Conservation (phyloP, 495 filamentous ascomycete genomes). For the Trichoderma virens region DNA sequence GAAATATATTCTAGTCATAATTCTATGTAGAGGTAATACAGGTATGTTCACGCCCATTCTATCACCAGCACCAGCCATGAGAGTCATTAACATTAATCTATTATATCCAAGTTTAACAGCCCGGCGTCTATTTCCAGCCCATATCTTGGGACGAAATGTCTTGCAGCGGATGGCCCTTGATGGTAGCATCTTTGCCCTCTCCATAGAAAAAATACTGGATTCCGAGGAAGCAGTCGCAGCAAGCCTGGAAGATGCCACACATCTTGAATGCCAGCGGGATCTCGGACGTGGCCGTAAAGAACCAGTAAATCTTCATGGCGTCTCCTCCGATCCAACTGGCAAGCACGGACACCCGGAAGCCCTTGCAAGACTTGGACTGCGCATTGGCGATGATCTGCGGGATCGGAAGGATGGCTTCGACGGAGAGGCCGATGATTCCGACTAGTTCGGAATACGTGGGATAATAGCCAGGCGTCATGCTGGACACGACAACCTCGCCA, state of each 20-base stretch:
- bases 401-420: conserved; percentile 84
- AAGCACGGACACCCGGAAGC: conserved; percentile 80
- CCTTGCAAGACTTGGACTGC: conserved; percentile 70
- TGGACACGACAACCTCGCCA: conserved; percentile 65
- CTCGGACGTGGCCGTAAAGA: conserved; percentile 62
- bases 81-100: background rate
- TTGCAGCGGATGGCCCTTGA: conserved; percentile 8
- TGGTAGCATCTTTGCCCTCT: conserved; percentile 29
- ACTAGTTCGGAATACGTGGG: conserved; percentile 60
- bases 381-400: conserved; percentile 84
- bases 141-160: background rate
- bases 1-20: too few relatives aligned
- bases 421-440: conserved; percentile 74
- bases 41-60: background rate
- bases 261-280: conserved; percentile 87
- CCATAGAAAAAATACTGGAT: conserved; percentile 83
- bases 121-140: too few relatives aligned
- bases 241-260: conserved; percentile 86
- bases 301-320: conserved; percentile 92
- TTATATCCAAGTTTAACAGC: background rate
- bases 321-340: conserved; percentile 87
- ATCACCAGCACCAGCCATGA: background rate
- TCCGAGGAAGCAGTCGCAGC: conserved; percentile 76
- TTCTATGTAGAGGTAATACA: background rate
- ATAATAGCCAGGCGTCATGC: conserved; percentile 46